Conservation (phyloP, 768 basidiomycete genomes). For the Naganishia randhawae region DNA sequence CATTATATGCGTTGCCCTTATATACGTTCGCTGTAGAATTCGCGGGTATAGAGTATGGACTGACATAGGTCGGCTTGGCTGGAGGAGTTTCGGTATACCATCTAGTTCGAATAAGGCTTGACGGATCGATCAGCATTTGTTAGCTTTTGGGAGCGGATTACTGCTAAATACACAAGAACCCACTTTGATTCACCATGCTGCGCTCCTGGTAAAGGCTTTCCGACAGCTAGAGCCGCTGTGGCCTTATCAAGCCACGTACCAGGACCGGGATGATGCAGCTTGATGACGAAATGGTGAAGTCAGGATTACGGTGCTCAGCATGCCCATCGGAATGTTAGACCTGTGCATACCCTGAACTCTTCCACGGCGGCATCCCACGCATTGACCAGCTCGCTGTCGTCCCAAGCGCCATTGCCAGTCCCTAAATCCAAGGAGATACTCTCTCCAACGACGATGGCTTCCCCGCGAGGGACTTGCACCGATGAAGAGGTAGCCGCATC, state of each 20-base stretch:
- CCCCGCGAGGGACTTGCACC: neutral
- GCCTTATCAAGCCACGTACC: constrained; percentile 49
- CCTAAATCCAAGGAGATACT: constrained; percentile 6
- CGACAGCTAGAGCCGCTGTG: constrained; percentile 42
- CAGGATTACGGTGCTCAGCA: neutral
- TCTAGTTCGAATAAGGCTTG: constrained; percentile 31
- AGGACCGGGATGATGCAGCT: constrained; percentile 45
- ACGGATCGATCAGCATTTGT: neutral
- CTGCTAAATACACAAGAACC: constrained; percentile 14
- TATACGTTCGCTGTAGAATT: neutral
- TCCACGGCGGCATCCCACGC: constrained; percentile 46
- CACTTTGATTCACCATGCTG: constrained; percentile 34
- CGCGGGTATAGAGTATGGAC: constrained; percentile 1
- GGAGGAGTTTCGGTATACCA: constrained; percentile 29
- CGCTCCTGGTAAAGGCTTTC: constrained; percentile 37
- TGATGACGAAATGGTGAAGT: neutral
- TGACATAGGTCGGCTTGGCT: constrained; percentile 20
- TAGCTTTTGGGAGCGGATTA: neutral
- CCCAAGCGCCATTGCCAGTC: constrained; percentile 39
- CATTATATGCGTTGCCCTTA: neutral
- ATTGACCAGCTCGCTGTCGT: constrained; percentile 45
- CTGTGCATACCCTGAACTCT: constrained; percentile 44
- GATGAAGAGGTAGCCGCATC: neutral
- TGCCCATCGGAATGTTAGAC: neutral
- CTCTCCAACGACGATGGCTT: neutral